Evolutionary conservation across 2,329 filamentous ascomycete genomes (phyloP), one percentile per base, ranked within the genome.

Genomic region (Fusarium incarnatum): DNA sequence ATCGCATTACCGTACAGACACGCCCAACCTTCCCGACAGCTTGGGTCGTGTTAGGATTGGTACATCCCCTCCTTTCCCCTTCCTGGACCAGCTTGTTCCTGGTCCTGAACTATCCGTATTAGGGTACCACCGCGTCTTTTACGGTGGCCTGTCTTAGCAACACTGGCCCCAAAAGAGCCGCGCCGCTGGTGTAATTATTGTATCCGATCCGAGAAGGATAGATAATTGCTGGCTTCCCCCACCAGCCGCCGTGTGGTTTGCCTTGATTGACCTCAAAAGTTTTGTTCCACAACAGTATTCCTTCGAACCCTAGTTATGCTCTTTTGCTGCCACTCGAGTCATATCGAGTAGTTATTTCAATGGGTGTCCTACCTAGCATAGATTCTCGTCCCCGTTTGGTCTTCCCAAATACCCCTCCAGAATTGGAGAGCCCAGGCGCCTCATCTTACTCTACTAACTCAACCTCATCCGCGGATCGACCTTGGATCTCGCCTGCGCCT

Each of bases 361-460:
- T 88, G 86, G 86, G 85, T 81, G 83, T 85, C 81, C 77, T 84
- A 83, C 79, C 84, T 77, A 80, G 78, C 72, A 75, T 84, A 79
- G 84, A 87, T 76, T 79, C 83, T 78, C 82, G 83, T 77, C 83
- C 81, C 77, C 84, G 81, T 75, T 82, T 84, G 78, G 80, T 82
- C 77, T 79, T 83, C 69, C 85, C 85, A 75, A 82, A 86, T 73
- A 87, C 86, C 68, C 86, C 86, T 66, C 85, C 85, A 60, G 86
- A 86, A 73, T 78, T 87, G 75, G 81, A 83, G 73, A 88, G 85
- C 77, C 84, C 85, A 63, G 83, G 82, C 59, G 83, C 83, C 56
- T 83, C 84, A 20, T 82, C 82, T 30, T 83, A 82, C 74, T 83
- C 83, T 13, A 83, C 82, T 53, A 82, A 80, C 76, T 80, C 81